Base-by-base conservation (phyloP, 495 filamentous ascomycete species). In the Penicillium canescens region DNA sequence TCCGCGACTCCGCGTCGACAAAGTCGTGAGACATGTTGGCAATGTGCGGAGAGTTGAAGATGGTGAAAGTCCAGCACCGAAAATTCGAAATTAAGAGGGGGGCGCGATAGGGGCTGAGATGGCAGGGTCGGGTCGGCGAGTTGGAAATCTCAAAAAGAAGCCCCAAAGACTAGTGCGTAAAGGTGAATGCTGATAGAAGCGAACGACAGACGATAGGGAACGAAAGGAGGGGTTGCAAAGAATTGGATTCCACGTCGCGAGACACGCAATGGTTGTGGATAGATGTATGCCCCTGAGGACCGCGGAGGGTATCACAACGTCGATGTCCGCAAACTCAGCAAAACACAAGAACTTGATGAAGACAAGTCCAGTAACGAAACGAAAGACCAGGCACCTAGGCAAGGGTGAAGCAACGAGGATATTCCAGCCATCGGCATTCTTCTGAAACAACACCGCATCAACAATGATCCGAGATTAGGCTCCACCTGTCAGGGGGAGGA, bases 1-100 rank as follows among this genome's bases (percentile, higher is more conserved):
- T 94, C 46, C 94, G 85, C 64, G 71, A 68, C 67, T 76, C 72
- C 51, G 68, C 38, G 23, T 75, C 73, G 43, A 70, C 57, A 20
- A 57, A 62, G 20, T 67, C 66, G 6, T 70, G 61, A 43, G 70
- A 52, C 73, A 76, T 76, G 36, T 60, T 69, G 57, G 42, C 40
- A 40, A 38, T 35, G 35, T 43, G 54, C 34, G 18, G 41, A 13
- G 14, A 36, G 37, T 44, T 34, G 50, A 43, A n/a, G 45, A 45
- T 37, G 55, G 60, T 56, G 56, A 50, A 54, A 46, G n/a, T 55
- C 57, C 57, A 66, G 63, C 60, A 56, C 55, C 57, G 45, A 57
- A 31, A 38, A 28, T n/a, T 63, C 26, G 40, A 57, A 42, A 38
- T 53, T 10, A 52, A 52, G 53, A 53, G 53, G 54, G 61, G 43